phyloP scores from a whole-genome alignment of 2,329 filamentous ascomycete genomes.

The Aciculosporium take region DNA sequence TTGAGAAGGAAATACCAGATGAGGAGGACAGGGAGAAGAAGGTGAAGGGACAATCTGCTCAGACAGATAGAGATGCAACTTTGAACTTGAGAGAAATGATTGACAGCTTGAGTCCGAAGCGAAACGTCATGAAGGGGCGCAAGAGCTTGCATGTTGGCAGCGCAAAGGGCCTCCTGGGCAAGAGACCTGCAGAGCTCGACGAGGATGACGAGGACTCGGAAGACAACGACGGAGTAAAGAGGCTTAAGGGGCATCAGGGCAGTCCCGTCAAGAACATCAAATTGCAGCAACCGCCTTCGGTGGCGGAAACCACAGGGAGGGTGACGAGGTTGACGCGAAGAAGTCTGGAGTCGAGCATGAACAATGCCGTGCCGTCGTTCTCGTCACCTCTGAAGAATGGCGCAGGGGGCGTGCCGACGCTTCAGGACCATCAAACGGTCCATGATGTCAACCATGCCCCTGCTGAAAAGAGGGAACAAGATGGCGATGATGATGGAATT shows the following conservation, averaged over 20 bases:
- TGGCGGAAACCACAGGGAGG: constrained; percentile 51
- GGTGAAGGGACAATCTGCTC: constrained; percentile 27
- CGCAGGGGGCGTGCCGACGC: constrained; percentile 40
- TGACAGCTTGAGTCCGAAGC: constrained; percentile 61
- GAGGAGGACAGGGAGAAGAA: constrained; percentile 50
- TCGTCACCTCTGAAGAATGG: constrained; percentile 34
- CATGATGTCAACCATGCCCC: constrained; percentile 30
- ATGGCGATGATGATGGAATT: constrained; percentile 47
- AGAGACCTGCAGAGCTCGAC: constrained; percentile 59
- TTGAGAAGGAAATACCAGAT: constrained; percentile 44
- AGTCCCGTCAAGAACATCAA: constrained; percentile 66
- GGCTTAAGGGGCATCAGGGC: constrained; percentile 54
- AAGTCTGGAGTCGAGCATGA: constrained; percentile 28
- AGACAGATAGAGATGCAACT: constrained; percentile 46
- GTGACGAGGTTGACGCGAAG: constrained; percentile 34
- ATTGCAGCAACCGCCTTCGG: constrained; percentile 54
- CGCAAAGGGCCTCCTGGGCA: constrained; percentile 58
- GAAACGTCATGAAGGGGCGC: constrained; percentile 48
- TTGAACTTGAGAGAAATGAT: constrained; percentile 65
- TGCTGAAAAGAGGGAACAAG: constrained; percentile 28
- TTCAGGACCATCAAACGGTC: constrained; percentile 32
- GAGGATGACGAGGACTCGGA: constrained; percentile 46
- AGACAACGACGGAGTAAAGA: constrained; percentile 48
- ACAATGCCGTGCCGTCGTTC: constrained; percentile 26
- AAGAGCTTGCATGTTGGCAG: constrained; percentile 68